Evolutionary conservation across 352 stramenopile species (phyloP).

Genomic region (Globisporangium paddicum): DNA sequence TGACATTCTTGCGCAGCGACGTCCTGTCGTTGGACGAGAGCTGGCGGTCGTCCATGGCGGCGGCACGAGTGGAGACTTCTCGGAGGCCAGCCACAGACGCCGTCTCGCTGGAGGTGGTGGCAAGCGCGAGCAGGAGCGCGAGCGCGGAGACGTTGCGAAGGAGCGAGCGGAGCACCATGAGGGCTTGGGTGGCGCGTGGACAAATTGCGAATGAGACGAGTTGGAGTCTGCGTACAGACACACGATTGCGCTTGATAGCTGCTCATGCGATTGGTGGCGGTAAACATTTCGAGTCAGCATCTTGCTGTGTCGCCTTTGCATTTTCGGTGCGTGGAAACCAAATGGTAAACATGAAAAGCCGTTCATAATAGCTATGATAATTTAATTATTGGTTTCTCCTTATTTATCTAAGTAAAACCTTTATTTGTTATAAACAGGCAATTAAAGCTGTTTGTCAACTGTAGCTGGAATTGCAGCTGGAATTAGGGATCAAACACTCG

Average conservation of each 20-base stretch:
- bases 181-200: not conserved
- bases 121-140: constrained; percentile 9
- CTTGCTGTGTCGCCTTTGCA: not conserved
- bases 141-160: constrained; percentile 12
- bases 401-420: too few relatives aligned
- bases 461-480: too few relatives aligned
- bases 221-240: not conserved
- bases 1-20: not conserved
- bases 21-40: constrained; percentile 2
- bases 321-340: not conserved
- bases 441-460: too few relatives aligned
- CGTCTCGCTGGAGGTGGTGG: constrained; percentile 2
- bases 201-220: not conserved
- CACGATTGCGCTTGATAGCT: not conserved
- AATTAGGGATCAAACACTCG: too few relatives aligned
- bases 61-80: not conserved
- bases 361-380: not conserved
- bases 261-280: not conserved
- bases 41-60: not conserved
- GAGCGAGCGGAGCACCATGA: constrained; percentile 11
- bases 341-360: not conserved
- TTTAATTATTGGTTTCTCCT: too few relatives aligned
- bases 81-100: not conserved
- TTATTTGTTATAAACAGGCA: too few relatives aligned
- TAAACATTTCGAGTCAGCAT: not conserved